A percentile compares a stretch with the other conserved stretches of the same genome.
phyloP scores from a whole-genome alignment of 2,329 filamentous ascomycete genomes.

The Ceratocystis cacaofunesta region DNA sequence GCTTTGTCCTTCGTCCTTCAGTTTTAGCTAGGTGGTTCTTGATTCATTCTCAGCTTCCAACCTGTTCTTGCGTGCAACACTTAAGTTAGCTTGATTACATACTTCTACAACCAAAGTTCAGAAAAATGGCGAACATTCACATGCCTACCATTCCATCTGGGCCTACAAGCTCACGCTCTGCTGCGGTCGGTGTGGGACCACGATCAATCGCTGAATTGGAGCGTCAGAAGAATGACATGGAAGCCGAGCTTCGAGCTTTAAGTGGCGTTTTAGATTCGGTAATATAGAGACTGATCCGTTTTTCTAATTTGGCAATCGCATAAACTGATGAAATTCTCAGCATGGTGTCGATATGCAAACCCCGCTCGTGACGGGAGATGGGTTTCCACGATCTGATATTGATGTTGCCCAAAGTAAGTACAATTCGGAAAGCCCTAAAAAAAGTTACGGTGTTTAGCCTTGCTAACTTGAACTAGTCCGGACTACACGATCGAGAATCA shows the following conservation, averaged over 20 bases:
- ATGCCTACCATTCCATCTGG: slow-evolving; percentile 55
- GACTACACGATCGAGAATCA: slow-evolving; percentile 81
- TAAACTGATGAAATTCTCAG: slow-evolving; percentile 31
- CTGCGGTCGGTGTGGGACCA: slow-evolving; percentile 47
- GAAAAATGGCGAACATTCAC: slow-evolving; percentile 41
- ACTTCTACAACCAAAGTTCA: background rate
- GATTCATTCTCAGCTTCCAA: background rate
- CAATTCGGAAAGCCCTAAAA: background rate
- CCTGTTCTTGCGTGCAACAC: background rate
- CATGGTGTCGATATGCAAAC: slow-evolving; percentile 92
- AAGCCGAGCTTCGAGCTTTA: slow-evolving; percentile 73
- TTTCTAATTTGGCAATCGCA: slow-evolving; percentile 3
- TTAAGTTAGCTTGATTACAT: background rate
- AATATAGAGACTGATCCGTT: slow-evolving; percentile 17
- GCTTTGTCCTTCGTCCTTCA: no score
- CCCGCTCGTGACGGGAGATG: slow-evolving; percentile 69
- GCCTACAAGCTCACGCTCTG: slow-evolving; percentile 46
- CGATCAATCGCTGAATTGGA: slow-evolving; percentile 68
- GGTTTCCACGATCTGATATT: slow-evolving; percentile 82
- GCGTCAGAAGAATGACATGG: slow-evolving; percentile 67
- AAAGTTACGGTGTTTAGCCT: background rate
- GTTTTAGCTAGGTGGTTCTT: no score
- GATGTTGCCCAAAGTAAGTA: slow-evolving; percentile 80
- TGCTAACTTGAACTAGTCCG: slow-evolving; percentile 40
- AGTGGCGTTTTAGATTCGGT: slow-evolving; percentile 81